Evolutionary conservation across 78 protist species (phyloP).

Genomic region (Dictyostelium citrinum): DNA sequence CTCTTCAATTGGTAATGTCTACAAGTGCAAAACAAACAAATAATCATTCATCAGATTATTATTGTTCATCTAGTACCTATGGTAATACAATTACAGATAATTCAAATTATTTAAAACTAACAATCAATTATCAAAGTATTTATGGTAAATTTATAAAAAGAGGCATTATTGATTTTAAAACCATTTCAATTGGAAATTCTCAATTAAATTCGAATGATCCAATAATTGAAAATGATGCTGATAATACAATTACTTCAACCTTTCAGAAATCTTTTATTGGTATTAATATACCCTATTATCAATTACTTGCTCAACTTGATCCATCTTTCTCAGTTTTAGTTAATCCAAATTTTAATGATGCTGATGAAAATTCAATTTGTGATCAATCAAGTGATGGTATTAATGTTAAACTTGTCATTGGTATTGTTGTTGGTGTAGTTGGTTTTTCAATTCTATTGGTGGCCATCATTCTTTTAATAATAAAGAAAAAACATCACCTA

Average conservation of each 20-base stretch:
- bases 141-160: background rate
- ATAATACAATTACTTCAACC: background rate
- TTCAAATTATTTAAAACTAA: background rate
- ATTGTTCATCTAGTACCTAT: background rate
- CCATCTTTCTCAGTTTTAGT: background rate
- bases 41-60: background rate
- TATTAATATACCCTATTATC: background rate
- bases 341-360: background rate
- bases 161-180: background rate
- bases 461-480: background rate
- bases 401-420: background rate
- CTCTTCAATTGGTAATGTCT: conserved; percentile 23
- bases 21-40: background rate
- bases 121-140: background rate
- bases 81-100: background rate
- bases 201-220: background rate
- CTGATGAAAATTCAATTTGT: background rate
- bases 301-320: background rate
- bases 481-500: background rate
- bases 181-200: background rate
- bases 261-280: background rate
- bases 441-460: background rate
- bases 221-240: background rate
- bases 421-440: background rate
- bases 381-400: background rate